These are phyloP conservation scores for Paramecium tetraurelia DNA, from an alignment of 73 alveolate genomes.

Conservation along the genomic window DNA sequence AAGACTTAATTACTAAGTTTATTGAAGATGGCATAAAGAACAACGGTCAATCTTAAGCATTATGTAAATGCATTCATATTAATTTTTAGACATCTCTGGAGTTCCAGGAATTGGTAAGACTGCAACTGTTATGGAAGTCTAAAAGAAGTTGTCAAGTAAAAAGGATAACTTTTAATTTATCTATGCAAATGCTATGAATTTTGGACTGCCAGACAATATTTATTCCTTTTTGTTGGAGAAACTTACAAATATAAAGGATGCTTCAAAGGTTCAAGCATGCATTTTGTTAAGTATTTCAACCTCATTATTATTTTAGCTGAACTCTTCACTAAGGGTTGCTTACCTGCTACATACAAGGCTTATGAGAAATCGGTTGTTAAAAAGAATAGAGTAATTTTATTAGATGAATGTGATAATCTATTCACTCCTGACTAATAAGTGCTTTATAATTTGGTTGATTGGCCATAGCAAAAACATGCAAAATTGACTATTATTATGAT, in stretches of 20 bases:
- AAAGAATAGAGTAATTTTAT: constrained; percentile 67
- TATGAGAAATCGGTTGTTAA: constrained; percentile 37
- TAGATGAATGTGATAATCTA: constrained; percentile 95
- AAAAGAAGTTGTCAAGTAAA: not conserved
- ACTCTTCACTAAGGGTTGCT: constrained; percentile 18
- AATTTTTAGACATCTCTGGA: constrained; percentile 66
- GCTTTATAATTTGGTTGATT: constrained; percentile 89
- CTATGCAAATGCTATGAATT: constrained; percentile 62
- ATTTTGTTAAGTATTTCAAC: constrained; percentile 12
- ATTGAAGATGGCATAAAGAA: constrained; percentile 64
- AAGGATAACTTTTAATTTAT: constrained; percentile 38
- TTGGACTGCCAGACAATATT: constrained; percentile 54
- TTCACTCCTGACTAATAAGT: constrained; percentile 81
- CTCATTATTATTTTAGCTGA: not conserved
- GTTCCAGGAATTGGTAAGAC: constrained; percentile 81
- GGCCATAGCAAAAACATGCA: constrained; percentile 89
- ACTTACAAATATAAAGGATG: constrained; percentile 63
- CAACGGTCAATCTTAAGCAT: constrained; percentile 65
- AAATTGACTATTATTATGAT: constrained; percentile 82
- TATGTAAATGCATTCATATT: constrained; percentile 19
- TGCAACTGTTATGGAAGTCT: constrained; percentile 63
- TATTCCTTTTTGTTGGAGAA: constrained; percentile 55
- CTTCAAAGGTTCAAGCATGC: not conserved
- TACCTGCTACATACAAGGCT: constrained; percentile 8
- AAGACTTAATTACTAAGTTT: constrained; percentile 64